Evolutionary conservation across 1,139 yeast species (phyloP).

Genomic region (Blastobotrys ciferrii): DNA sequence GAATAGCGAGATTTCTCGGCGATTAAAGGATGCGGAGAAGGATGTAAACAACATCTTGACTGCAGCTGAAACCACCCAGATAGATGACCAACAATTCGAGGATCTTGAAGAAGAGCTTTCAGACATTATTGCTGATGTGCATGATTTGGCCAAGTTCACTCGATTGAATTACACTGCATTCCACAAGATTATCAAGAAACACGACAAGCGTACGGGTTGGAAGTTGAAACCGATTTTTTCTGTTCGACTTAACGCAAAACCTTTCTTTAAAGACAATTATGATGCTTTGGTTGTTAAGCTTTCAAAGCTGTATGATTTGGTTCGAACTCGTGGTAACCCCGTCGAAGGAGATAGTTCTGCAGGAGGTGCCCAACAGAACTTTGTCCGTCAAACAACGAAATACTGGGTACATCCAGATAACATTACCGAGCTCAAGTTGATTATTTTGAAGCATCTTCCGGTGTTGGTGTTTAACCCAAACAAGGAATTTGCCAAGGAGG

Average conservation of each 20-base stretch:
- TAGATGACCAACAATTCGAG: slow-evolving; percentile 76
- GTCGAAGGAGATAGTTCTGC: slow-evolving; percentile 92
- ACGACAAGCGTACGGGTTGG: slow-evolving; percentile 85
- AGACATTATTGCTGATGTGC: slow-evolving; percentile 95
- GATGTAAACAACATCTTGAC: slow-evolving; percentile 65
- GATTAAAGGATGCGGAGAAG: slow-evolving; percentile 77
- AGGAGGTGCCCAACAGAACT: slow-evolving; percentile 96
- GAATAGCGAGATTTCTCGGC: slow-evolving; percentile 74
- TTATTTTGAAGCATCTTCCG: slow-evolving; percentile 89
- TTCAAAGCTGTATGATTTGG: slow-evolving; percentile 85
- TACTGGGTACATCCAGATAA: slow-evolving; percentile 99
- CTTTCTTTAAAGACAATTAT: slow-evolving; percentile 92
- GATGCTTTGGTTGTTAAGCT: slow-evolving; percentile 85
- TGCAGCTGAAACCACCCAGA: slow-evolving; percentile 38
- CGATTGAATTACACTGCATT: slow-evolving; percentile 93
- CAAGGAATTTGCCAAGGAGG: slow-evolving; percentile 92
- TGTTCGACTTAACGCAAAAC: slow-evolving; percentile 86
- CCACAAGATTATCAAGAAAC: slow-evolving; percentile 92
- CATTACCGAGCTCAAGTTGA: slow-evolving; percentile 92
- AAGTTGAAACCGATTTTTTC: slow-evolving; percentile 87
- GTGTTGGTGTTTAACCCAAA: slow-evolving; percentile 94
- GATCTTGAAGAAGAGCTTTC: slow-evolving; percentile 87
- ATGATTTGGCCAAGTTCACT: slow-evolving; percentile 90
- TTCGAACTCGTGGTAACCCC: slow-evolving; percentile 93
- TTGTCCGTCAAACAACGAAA: slow-evolving; percentile 96